Evolutionary conservation across 768 basidiomycete genomes (phyloP), one percentile per base, ranked within the genome.

Genomic region (Calocybe cyanea): DNA sequence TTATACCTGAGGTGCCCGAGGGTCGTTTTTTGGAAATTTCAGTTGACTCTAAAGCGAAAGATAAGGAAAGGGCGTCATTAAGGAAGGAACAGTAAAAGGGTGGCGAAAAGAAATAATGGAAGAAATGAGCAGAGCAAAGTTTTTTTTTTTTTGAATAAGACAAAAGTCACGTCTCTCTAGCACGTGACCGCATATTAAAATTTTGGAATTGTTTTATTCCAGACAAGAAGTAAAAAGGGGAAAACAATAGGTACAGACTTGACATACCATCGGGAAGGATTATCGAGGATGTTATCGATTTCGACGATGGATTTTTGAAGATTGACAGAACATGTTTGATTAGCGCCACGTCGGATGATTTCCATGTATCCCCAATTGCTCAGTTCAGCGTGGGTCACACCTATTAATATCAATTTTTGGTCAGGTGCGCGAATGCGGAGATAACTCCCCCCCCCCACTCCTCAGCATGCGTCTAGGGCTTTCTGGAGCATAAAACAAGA

Each of bases 331-430:
- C 86, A 91, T 31, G 63, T 69, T 0, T 76, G 72, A 54, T 87
- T 80, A 2, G 86, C 85, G 19, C 77, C 82, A 11, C 67, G 70
- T 41, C 87, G 77, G 52, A 88, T 86, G 56, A 94, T 75, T 32
- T 92, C 88, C 75, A 83, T 84, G 64, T 94, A 96, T 63, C 95
- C 80, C 81, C 91, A 92, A 56, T 87, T 89, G 51, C 79, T 69
- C 25, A 93, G 64, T 7, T 78, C 63, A 2, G 94, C 92, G 56
- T 94, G 91, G 0, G 90, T 94, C 6, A 96, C 94, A 24, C 70
- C 89, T 91, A n/a, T 6, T 5, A 54, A 20, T 2, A 43, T 37
- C 6, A 15, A n/a, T n/a, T n/a, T 7, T 30, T 23, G 13, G 15
- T 49, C 19, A 53, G 28, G 18, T 14, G 34, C n/a, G n/a, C n/a